phyloP scores from a whole-genome alignment of 306 rosid genomes.

The Macrotyloma uniflorum region DNA sequence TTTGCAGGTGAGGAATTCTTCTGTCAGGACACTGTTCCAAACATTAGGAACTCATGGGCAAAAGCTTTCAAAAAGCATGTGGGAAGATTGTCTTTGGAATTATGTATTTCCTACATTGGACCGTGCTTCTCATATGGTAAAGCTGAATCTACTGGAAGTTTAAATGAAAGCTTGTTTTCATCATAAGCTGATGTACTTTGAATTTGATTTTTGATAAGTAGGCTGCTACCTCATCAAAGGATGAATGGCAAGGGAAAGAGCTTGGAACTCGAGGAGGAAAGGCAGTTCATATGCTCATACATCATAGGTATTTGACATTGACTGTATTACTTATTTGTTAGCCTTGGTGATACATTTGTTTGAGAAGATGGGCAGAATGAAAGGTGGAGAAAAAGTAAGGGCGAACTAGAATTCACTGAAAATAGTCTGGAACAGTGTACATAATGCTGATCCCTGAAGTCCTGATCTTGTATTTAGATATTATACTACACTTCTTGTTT shows the following conservation, averaged over 20 bases:
- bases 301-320: slow-evolving; percentile 76
- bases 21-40: slow-evolving; percentile 94
- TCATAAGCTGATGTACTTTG: slow-evolving; percentile 23
- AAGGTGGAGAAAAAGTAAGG: slow-evolving; percentile 11
- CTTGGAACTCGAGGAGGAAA: slow-evolving; percentile 98
- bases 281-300: slow-evolving; percentile 98
- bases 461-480: slow-evolving; percentile 3
- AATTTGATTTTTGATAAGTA: slow-evolving; percentile 41
- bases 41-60: slow-evolving; percentile 92
- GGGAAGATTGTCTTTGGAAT: slow-evolving; percentile 98
- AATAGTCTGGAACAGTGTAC: slow-evolving; percentile 7
- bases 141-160: slow-evolving; percentile 43
- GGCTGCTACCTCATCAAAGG: slow-evolving; percentile 98
- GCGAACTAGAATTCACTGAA: slow-evolving; percentile 16
- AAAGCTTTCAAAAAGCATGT: slow-evolving; percentile 85
- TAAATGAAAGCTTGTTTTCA: slow-evolving; percentile 26
- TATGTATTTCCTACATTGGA: slow-evolving; percentile 89
- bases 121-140: slow-evolving; percentile 94
- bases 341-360: slow-evolving; percentile 15
- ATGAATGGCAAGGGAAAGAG: slow-evolving; percentile 98
- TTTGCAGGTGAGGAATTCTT: slow-evolving; percentile 91
- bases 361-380: slow-evolving; percentile 27
- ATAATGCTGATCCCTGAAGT: neutral
- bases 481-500: neutral
- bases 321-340: slow-evolving; percentile 18